Base-by-base conservation (phyloP, 116 monocot species). In the Cymodocea nodosa region DNA sequence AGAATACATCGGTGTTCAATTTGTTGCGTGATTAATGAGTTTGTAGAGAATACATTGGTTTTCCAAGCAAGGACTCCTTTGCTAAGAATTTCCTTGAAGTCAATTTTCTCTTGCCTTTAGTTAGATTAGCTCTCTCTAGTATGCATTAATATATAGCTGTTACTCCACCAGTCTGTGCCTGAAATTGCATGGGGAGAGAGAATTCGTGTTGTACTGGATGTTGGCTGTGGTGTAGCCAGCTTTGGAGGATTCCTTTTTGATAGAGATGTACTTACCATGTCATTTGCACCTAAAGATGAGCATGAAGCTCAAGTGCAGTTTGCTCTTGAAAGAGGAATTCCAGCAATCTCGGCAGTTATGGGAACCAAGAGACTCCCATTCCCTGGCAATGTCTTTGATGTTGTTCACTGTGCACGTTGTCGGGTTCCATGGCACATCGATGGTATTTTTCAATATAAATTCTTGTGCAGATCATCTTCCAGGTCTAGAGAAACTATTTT, bases 221-320 rank as follows among this genome's bases (percentile, higher is more conserved):
- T 95, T 73, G 95, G 95, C 15, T 95, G 95, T 77, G 95, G 95
- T 57, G 95, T 95, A 18, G 95, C 90, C 59, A 90, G 90, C 68
- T 95, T 95, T 74, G 95, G 95, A 63, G 95, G 90, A 9, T 95
- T 71, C 64, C 82, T 95, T 23, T 95, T 95, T 68, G 95, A 95
- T 0, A 76, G 83, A 68, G 90, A 87, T 67, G 85, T 81, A 22
- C 79, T 95, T 58, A 79, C 95, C 50, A 90, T 95, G 95, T 95
- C 95, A 40, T 87, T 95, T 74, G 95, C 95, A 40, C 95, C 95
- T 18, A 95, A 95, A 76, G 95, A 90, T 74, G 95, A 95, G 76
- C 95, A 95, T 68, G 95, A 87, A 71, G 95, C 95, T 49, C 95
- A 95, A 71, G 85, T 90, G 63, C 95, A 95, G 54, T 90, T 95